Percentiles rank a stretch among this genome's conserved stretches.
phyloP scores from a whole-genome alignment of 2,329 filamentous ascomycete species.

The Tolypocladium endophyticum region DNA sequence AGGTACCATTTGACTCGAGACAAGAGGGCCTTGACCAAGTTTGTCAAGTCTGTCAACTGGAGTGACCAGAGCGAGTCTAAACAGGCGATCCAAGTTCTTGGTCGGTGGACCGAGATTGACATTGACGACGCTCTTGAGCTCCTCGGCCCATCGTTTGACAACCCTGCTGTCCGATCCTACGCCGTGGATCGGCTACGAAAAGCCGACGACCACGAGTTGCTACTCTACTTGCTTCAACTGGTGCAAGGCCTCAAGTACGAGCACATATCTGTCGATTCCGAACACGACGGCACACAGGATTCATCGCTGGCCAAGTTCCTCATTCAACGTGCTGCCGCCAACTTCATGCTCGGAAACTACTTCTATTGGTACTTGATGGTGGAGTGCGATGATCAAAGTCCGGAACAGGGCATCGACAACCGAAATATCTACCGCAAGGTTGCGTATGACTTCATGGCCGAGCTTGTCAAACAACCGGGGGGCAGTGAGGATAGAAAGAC shows the following conservation, averaged over 20 bases:
- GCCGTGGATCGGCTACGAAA: conserved; percentile 87
- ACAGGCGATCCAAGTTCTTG: conserved; percentile 80
- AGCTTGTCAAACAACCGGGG: conserved; percentile 61
- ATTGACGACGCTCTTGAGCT: conserved; percentile 93
- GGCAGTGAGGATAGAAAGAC: conserved; percentile 66
- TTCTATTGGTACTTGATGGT: conserved; percentile 99
- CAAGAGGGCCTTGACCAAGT: conserved; percentile 88
- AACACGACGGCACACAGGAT: conserved; percentile 52
- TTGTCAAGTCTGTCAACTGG: conserved; percentile 97
- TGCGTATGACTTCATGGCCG: conserved; percentile 91
- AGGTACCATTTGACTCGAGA: conserved; percentile 87
- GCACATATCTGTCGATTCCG: conserved; percentile 51
- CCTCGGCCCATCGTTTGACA: conserved; percentile 85
- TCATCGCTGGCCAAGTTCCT: conserved; percentile 85
- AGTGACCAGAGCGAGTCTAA: conserved; percentile 72
- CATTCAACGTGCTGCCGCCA: conserved; percentile 76
- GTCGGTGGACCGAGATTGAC: conserved; percentile 93
- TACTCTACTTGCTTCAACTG: conserved; percentile 84
- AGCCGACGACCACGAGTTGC: conserved; percentile 81
- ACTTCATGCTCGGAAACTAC: conserved; percentile 87
- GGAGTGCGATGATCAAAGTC: conserved; percentile 78
- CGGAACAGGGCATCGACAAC: conserved; percentile 63
- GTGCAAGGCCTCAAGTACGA: conserved; percentile 96
- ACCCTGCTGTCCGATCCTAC: conserved; percentile 78
- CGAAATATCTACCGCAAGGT: conserved; percentile 85